These are phyloP conservation scores for Xylaria scruposa DNA, from an alignment of 495 filamentous ascomycete species.

Conservation along the genomic window DNA sequence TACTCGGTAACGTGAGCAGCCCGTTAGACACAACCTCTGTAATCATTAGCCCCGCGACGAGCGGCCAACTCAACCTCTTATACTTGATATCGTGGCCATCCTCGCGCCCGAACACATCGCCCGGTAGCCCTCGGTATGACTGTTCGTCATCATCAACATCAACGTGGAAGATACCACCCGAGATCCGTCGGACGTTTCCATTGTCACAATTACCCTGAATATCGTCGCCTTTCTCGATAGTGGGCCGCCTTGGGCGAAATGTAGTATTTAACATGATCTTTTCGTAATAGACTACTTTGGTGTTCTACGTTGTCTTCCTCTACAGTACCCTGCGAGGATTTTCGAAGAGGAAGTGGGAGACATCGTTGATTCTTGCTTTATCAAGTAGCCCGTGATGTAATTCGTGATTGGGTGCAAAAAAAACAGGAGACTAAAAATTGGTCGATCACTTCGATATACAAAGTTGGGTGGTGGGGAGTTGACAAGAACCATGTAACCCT, in stretches of 20 bases:
- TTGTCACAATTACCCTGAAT: neutral
- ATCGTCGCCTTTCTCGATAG: neutral
- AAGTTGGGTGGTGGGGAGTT: neutral
- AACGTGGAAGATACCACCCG: neutral
- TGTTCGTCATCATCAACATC: neutral
- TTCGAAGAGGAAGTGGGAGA: neutral
- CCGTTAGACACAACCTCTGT: slow-evolving; percentile 68
- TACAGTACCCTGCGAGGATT: neutral
- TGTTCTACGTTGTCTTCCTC: neutral
- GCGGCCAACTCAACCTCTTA: slow-evolving; percentile 63
- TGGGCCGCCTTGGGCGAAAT: neutral
- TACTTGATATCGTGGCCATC: slow-evolving; percentile 58
- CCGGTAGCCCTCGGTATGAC: slow-evolving; percentile 15
- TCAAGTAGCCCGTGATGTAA: neutral
- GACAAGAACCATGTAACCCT: neutral
- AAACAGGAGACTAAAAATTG: neutral
- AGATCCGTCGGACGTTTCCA: neutral
- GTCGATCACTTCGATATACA: slow-evolving; percentile 7
- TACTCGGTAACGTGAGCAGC: slow-evolving; percentile 64
- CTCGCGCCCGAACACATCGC: slow-evolving; percentile 39
- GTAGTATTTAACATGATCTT: neutral
- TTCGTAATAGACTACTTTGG: neutral
- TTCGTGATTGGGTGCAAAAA: neutral
- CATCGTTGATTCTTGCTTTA: neutral
- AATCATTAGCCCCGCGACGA: slow-evolving; percentile 65